phyloP scores from a whole-genome alignment of 106 monocot species.

The Ottelia alismoides region DNA sequence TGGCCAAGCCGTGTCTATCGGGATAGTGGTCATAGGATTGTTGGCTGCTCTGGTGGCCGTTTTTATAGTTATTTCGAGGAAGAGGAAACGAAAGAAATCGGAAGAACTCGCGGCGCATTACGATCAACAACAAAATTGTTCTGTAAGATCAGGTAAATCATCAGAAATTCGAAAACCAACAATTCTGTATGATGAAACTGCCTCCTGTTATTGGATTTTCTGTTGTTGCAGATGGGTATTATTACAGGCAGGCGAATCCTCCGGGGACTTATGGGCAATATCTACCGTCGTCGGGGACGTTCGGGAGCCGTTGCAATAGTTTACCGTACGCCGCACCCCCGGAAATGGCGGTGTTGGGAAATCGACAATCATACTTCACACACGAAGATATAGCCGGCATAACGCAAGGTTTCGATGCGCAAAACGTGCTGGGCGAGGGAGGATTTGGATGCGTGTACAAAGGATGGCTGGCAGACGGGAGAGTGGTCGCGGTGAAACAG shows the following conservation, averaged over 20 bases:
- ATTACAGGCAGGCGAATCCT: conserved; percentile 14
- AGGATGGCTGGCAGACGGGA: conserved; percentile 59
- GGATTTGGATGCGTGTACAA: conserved; percentile 90
- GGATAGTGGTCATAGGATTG: conserved; percentile 23
- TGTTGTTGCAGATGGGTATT: conserved; percentile 30
- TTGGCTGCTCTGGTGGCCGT: conserved; percentile 15
- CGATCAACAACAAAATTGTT: conserved; percentile 16
- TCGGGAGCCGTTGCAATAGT: conserved; percentile 20
- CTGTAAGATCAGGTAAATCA: conserved; percentile 34
- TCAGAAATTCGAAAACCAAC: too few relatives aligned
- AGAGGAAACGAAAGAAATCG: conserved; percentile 20
- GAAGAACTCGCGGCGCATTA: conserved; percentile 17
- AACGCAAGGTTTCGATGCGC: conserved; percentile 49
- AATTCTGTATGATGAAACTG: too few relatives aligned
- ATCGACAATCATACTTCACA: conserved; percentile 38
- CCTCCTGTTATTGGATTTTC: too few relatives aligned
- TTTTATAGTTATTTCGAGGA: conserved; percentile 13
- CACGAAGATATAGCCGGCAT: conserved; percentile 56
- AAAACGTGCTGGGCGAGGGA: conserved; percentile 71
- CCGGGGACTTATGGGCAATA: too few relatives aligned
- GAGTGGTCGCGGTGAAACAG: conserved; percentile 64
- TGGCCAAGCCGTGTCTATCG: conserved; percentile 9
- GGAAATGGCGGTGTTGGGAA: conserved; percentile 19
- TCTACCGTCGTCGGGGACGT: too few relatives aligned
- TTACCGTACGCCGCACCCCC: conserved; percentile 5